A percentile compares a stretch with the other conserved stretches of the same genome.
Evolutionary conservation across 306 rosid species (phyloP).

Genomic region (Ammopiptanthus mongolicus): DNA sequence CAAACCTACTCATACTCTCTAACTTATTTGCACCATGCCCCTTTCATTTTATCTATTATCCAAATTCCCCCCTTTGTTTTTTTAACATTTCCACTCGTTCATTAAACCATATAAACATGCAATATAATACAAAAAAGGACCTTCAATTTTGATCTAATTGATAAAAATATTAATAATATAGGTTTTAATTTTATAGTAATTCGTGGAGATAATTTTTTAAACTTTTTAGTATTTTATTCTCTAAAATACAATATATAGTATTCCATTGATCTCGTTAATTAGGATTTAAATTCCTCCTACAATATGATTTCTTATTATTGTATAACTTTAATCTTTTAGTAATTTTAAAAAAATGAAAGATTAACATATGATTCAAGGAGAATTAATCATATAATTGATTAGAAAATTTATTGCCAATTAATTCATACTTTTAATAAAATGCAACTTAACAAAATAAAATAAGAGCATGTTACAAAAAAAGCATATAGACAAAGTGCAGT

Average conservation of each 20-base stretch:
- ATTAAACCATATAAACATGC: neutral
- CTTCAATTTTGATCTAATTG: neutral
- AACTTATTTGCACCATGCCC: slow-evolving; percentile 16
- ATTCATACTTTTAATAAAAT: too few relatives aligned
- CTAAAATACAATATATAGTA: neutral
- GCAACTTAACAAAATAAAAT: too few relatives aligned
- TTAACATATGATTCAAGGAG: neutral
- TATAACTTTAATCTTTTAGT: neutral
- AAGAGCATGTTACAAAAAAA: too few relatives aligned
- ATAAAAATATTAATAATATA: too few relatives aligned
- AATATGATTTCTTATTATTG: neutral
- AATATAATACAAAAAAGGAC: neutral
- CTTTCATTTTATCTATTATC: slow-evolving; percentile 1
- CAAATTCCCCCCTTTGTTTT: neutral
- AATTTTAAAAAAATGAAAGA: neutral
- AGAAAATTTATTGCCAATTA: too few relatives aligned
- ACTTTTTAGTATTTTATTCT: neutral
- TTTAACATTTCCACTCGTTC: neutral
- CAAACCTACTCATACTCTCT: slow-evolving; percentile 25
- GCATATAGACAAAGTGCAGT: too few relatives aligned
- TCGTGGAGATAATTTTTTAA: neutral
- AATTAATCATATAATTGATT: neutral
- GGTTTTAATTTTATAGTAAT: neutral
- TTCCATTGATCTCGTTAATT: neutral
- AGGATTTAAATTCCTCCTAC: neutral